A percentile compares a stretch with the other conserved stretches of the same genome.
phyloP scores from a whole-genome alignment of 306 rosid genomes.

The Vigna hirtella region DNA sequence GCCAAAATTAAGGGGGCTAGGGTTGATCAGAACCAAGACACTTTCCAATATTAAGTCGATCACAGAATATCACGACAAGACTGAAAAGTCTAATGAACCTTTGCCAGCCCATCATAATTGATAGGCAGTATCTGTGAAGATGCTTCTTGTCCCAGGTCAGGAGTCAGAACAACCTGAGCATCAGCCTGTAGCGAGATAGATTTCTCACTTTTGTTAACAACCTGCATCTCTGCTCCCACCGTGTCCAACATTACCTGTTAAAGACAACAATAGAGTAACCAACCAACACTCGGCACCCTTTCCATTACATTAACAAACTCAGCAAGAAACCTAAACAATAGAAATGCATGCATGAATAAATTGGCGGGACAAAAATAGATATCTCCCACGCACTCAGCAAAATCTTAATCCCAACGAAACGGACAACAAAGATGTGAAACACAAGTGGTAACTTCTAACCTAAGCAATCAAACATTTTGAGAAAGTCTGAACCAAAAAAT shows the following conservation, averaged over 20 bases:
- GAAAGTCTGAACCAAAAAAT: not conserved
- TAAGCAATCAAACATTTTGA: not conserved
- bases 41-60: not conserved
- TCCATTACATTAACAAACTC: not conserved
- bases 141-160: constrained; percentile 78
- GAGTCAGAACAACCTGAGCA: constrained; percentile 72
- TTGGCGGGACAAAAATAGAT: not conserved
- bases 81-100: constrained; percentile 55
- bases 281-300: constrained; percentile 8
- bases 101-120: constrained; percentile 79
- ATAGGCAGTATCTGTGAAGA: constrained; percentile 83
- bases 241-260: constrained; percentile 89
- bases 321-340: not conserved
- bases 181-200: constrained; percentile 71
- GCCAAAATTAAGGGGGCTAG: no score
- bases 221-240: constrained; percentile 90
- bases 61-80: constrained; percentile 4
- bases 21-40: no score
- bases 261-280: constrained; percentile 18
- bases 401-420: not conserved
- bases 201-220: constrained; percentile 69
- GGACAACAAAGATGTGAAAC: constrained; percentile 24
- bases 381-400: constrained; percentile 14
- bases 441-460: constrained; percentile 3
- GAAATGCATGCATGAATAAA: not conserved